Conservation (phyloP, 148 eudicot species). For the Rhododendron griersonianum region DNA sequence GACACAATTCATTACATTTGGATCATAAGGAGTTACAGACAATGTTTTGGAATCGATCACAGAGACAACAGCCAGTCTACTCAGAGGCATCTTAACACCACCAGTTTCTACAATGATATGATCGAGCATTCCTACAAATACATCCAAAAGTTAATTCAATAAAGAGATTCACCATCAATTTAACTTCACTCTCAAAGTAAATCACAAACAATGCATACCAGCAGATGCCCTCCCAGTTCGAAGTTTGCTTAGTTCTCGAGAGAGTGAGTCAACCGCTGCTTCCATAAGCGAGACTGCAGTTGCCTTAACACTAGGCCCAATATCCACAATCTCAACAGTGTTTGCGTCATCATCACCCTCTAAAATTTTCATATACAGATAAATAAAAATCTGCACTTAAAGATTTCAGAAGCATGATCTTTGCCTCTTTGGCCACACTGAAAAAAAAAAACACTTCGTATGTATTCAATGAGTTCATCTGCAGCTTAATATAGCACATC, state of each 20-base stretch:
- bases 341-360: conserved; percentile 45
- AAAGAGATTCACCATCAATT: not conserved
- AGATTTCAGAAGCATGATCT: not conserved
- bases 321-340: conserved; percentile 40
- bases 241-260: conserved; percentile 75
- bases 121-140: conserved; percentile 81
- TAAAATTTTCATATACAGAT: conserved; percentile 7
- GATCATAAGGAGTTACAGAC: conserved; percentile 78
- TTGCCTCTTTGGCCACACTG: not conserved
- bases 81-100: conserved; percentile 76
- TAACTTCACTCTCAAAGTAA: not conserved
- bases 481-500: not conserved
- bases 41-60: conserved; percentile 76
- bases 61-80: conserved; percentile 75
- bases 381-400: not conserved
- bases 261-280: conserved; percentile 79
- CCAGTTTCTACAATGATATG: conserved; percentile 81
- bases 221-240: conserved; percentile 89
- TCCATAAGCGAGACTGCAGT: conserved; percentile 75
- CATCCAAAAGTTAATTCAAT: not conserved
- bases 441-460: too few species aligned
- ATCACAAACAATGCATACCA: conserved; percentile 35
- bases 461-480: not conserved
- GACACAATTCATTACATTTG: conserved; percentile 47
- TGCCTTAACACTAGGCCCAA: conserved; percentile 56